Evolutionary conservation across 2,329 filamentous ascomycete genomes (phyloP).

Genomic region (Chaetomium strumarium): DNA sequence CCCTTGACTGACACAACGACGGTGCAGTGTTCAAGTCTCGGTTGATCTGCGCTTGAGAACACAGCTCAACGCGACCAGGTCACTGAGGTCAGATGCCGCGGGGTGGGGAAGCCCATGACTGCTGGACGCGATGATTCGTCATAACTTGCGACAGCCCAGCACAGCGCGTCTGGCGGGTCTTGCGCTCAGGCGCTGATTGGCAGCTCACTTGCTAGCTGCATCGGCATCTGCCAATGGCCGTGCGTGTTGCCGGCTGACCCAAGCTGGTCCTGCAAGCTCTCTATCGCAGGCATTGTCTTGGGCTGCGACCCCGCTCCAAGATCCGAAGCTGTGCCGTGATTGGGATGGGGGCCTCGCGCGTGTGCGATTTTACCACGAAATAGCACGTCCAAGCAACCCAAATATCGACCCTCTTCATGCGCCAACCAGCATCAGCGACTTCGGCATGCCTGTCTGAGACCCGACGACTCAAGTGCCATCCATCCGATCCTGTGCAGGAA

Average conservation of each 20-base stretch:
- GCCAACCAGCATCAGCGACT: conserved; percentile 12
- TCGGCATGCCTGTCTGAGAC: conserved; percentile 18
- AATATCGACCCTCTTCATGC: conserved; percentile 19
- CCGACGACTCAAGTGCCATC: conserved; percentile 23
- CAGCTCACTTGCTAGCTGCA: not conserved
- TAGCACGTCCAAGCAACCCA: conserved; percentile 23
- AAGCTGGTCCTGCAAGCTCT: conserved; percentile 15
- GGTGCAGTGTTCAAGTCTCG: not conserved
- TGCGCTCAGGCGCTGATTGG: conserved; percentile 5
- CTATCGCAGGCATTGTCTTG: conserved; percentile 8
- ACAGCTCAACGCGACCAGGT: conserved; percentile 14
- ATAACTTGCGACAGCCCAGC: not conserved
- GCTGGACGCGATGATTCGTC: conserved; percentile 17
- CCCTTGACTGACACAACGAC: conserved; percentile 3
- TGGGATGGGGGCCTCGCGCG: conserved; percentile 18
- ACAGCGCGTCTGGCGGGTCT: conserved; percentile 14
- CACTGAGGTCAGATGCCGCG: conserved; percentile 10
- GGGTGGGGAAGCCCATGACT: not conserved
- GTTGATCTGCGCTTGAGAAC: conserved; percentile 11
- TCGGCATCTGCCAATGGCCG: conserved; percentile 13
- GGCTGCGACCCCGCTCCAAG: conserved; percentile 16
- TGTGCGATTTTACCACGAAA: conserved; percentile 29
- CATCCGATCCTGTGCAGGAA: conserved; percentile 13
- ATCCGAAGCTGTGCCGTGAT: conserved; percentile 15
- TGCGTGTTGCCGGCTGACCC: conserved; percentile 5